Evolutionary conservation across 1,284 basidiomycete species (phyloP), one percentile per base, ranked within the genome.

Genomic region (Cutaneotrichosporon sp.): DNA sequence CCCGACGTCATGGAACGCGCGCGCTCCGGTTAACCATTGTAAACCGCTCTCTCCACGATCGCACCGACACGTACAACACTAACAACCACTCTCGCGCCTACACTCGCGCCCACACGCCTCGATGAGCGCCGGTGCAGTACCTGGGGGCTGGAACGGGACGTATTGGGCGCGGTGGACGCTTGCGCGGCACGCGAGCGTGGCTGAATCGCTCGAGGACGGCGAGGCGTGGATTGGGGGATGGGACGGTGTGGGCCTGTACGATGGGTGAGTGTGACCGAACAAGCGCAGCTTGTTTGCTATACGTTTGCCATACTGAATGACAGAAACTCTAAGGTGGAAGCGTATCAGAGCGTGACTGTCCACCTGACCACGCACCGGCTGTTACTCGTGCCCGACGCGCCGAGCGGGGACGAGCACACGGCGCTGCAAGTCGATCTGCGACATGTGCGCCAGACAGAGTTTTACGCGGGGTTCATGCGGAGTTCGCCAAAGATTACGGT

Each of bases 401-500:
- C 72, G 77, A 35, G 85, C 84, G 26, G 26, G 26, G 26, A 5
- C 10, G 26, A 10, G n/a, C 1, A 44, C n/a, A 17, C 30, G 65
- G 73, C 77, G 21, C 73, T 88, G 57, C 82, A 85, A 51, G 63
- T 77, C 26, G 61, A 68, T 60, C 80, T 97, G 8, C 77, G 80
- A 0, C 76, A 78, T 55, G 79, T 97, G 49, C 77, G 78, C 1
- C 85, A 87, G 64, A 94, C 90, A 3, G 90, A 97, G 62, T 83
- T 88, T 74, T 97, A 96, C 69, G 84, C 86, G 3, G 93, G 94
- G 3, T 85, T 98, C 56, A 87, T 97, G 77, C 88, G 84, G 52
- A 92, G 88, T 20, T 90, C 87, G 0, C 69, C 94, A 4, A 98
- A 98, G 76, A 81, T 96, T 56, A 93, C 91, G 0, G 76, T 97